Conservation (phyloP, 352 stramenopile genomes). For the Globisporangium solare region DNA sequence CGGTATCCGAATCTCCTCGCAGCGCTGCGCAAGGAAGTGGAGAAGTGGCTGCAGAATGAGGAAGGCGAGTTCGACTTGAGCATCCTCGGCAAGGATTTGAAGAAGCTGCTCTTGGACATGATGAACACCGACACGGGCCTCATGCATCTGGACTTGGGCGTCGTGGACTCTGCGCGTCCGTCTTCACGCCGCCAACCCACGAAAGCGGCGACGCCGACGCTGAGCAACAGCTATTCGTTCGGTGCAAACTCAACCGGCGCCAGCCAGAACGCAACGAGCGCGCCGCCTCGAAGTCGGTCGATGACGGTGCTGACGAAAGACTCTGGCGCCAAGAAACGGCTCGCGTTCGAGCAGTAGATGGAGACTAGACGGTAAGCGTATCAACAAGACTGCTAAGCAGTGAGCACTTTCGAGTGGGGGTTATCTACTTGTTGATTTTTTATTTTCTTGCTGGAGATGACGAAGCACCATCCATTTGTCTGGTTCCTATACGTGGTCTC, state of each 20-base stretch:
- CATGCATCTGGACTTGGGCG: conserved; percentile 76
- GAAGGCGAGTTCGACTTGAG: conserved; percentile 65
- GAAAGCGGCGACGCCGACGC: conserved; percentile 28
- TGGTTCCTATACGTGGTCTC: not conserved
- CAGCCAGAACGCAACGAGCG: conserved; percentile 15
- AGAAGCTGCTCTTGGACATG: conserved; percentile 70
- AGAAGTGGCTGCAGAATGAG: conserved; percentile 72
- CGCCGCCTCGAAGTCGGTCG: conserved; percentile 27
- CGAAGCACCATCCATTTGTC: not conserved
- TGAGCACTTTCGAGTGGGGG: not conserved
- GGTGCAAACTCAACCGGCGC: conserved; percentile 10
- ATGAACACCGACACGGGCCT: conserved; percentile 79
- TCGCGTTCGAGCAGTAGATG: conserved; percentile 24
- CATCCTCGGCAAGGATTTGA: conserved; percentile 69
- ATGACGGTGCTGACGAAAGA: conserved; percentile 29
- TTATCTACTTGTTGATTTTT: too few species aligned
- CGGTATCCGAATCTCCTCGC: conserved; percentile 53
- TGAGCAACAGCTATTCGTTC: conserved; percentile 14
- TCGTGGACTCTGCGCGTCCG: conserved; percentile 29
- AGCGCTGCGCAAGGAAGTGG: conserved; percentile 56
- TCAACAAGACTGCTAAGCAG: too few species aligned
- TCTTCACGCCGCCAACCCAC: conserved; percentile 26
- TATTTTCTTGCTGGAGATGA: not conserved
- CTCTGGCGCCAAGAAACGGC: conserved; percentile 23
- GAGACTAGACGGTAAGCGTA: not conserved